Base-by-base conservation (phyloP, 768 basidiomycete genomes). In the Termitomyces sp. region DNA sequence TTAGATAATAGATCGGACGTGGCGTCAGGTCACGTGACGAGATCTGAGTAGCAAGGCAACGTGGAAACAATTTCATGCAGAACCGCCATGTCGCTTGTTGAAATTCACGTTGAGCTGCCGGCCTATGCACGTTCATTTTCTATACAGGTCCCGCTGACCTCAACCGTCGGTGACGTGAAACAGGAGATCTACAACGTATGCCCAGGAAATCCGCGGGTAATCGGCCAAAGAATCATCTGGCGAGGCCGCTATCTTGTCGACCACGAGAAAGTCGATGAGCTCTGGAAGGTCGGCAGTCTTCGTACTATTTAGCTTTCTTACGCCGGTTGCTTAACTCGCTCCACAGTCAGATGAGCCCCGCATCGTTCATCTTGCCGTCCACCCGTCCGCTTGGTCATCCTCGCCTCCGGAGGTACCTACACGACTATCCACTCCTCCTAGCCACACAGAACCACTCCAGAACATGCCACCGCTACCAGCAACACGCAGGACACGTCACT, bases 161-260 rank as follows among this genome's bases (percentile, higher is more conserved):
- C 76, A 53, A 82, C 83, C 16, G 74, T 92, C 40, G 72, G 74
- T 35, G 79, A 88, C 64, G 74, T 91, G 58, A 92, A 92, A 73
- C 74, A 78, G 56, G 79, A 83, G 69, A 91, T 92, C 62, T 76
- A 72, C 56, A 71, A 68, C 18, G 67, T 72, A 24, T 92, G 90
- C 66, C 70, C 77, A 18, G 90, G 90, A 26, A 77, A 74, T 60
- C 90, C 90, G 44, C 77, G 72, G 43, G 76, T 81, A 18, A 82
- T 84, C n/a, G 87, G 89, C 20, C 90, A 92, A 70, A 77, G 87
- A 57, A 76, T 92, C 57, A 85, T 92, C 56, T 90, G 85, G 82
- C 78, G 83, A 64, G 90, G 90, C 22, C 81, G 90, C 47, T 76
- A 78, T 65, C 74, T 92, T 38, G 71, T 67, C 24, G 85, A 92